Evolutionary conservation across 805 yeast species (phyloP).

Genomic region (Candida incommunis): DNA sequence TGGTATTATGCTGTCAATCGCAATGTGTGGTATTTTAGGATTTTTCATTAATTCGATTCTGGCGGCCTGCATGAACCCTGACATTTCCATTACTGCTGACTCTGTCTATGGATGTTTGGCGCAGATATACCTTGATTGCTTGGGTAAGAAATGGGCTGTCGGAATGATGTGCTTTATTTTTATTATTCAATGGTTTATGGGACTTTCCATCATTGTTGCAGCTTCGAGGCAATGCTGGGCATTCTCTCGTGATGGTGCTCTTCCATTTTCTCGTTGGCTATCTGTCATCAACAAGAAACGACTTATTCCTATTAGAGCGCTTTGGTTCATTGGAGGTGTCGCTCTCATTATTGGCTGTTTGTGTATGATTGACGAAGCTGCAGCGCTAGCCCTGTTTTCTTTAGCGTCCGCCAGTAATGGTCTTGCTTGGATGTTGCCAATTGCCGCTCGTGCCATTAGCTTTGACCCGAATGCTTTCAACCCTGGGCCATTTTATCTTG

Average conservation of each 20-base stretch:
- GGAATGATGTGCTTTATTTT: slow-evolving; percentile 47
- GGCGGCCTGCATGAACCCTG: slow-evolving; percentile 34
- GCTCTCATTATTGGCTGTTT: slow-evolving; percentile 42
- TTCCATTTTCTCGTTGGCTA: slow-evolving; percentile 44
- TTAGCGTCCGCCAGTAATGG: slow-evolving; percentile 49
- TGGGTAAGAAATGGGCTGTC: slow-evolving; percentile 52
- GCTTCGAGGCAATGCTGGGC: slow-evolving; percentile 64
- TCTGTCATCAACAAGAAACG: slow-evolving; percentile 41
- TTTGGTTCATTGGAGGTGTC: slow-evolving; percentile 36
- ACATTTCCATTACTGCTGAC: slow-evolving; percentile 28
- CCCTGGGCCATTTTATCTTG: slow-evolving; percentile 59
- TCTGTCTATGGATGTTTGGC: slow-evolving; percentile 47
- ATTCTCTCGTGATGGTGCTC: slow-evolving; percentile 62
- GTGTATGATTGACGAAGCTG: slow-evolving; percentile 42
- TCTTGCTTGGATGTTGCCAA: slow-evolving; percentile 50
- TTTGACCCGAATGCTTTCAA: slow-evolving; percentile 34
- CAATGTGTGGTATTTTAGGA: slow-evolving; percentile 46
- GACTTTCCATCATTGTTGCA: slow-evolving; percentile 46
- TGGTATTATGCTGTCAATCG: slow-evolving; percentile 46
- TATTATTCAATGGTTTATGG: slow-evolving; percentile 52
- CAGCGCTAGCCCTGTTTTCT: slow-evolving; percentile 57
- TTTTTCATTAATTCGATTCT: slow-evolving; percentile 39
- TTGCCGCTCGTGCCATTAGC: slow-evolving; percentile 34
- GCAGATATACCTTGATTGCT: slow-evolving; percentile 44
- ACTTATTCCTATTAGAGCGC: slow-evolving; percentile 55